Conservation (phyloP, 345 rosid species). For the Brassica juncea region DNA sequence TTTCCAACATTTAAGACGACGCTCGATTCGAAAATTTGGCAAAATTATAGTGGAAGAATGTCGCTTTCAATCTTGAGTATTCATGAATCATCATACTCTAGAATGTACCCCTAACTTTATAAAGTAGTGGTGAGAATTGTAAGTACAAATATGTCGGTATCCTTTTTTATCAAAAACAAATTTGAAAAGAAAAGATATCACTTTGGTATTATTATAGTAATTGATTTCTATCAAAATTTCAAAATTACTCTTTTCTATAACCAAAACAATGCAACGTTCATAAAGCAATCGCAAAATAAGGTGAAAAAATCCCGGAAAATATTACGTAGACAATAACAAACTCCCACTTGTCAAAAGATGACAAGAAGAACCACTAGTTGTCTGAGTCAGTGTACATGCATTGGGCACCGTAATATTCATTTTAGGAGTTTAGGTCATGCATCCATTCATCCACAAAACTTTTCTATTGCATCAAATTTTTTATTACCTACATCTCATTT, state of each 20-base stretch:
- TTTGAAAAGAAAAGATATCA: not conserved
- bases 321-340: slow-evolving; percentile 26
- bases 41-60: slow-evolving; percentile 20
- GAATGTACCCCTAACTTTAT: slow-evolving; percentile 30
- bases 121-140: slow-evolving; percentile 32
- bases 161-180: not conserved
- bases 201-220: not conserved
- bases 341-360: slow-evolving; percentile 35
- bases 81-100: not conserved
- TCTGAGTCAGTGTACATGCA: slow-evolving; percentile 11
- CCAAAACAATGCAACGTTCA: not conserved
- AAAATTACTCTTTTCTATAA: not conserved
- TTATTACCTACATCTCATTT: not conserved
- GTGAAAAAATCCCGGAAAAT: not conserved
- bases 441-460: slow-evolving; percentile 8
- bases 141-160: slow-evolving; percentile 6
- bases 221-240: not conserved
- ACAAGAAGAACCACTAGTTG: slow-evolving; percentile 22
- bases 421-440: not conserved
- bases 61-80: slow-evolving; percentile 28
- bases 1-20: not conserved
- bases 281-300: not conserved
- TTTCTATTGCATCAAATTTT: not conserved
- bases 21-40: slow-evolving; percentile 5
- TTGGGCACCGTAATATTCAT: not conserved